phyloP scores from a whole-genome alignment of 75 land plant species.

The Sequoiadendron giganteum region DNA sequence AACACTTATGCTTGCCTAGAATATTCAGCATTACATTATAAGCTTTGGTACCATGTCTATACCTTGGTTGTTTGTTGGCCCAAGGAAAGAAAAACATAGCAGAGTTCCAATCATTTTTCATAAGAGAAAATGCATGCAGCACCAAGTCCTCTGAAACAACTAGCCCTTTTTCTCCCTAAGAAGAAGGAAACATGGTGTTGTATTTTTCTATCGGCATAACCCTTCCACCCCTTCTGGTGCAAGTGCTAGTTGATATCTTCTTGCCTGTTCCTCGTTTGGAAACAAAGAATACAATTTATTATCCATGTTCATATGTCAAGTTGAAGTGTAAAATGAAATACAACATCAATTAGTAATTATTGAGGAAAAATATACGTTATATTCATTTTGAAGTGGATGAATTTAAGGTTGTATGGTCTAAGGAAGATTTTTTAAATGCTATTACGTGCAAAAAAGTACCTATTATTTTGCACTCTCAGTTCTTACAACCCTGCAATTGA shows the following conservation, averaged over 20 bases:
- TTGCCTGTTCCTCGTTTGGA: background rate
- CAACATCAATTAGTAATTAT: background rate
- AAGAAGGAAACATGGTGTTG: too few species aligned
- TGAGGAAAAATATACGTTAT: background rate
- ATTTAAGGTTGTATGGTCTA: background rate
- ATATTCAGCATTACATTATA: slow-evolving; percentile 52
- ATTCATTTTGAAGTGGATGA: background rate
- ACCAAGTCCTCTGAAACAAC: slow-evolving; percentile 16
- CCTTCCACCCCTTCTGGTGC: too few species aligned
- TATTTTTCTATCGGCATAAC: too few species aligned
- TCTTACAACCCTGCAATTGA: background rate
- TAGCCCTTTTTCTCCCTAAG: too few species aligned
- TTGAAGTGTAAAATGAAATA: background rate
- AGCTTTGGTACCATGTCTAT: slow-evolving; percentile 24
- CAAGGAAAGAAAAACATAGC: slow-evolving; percentile 49
- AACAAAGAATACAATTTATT: background rate
- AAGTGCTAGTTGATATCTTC: background rate
- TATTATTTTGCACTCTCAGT: background rate
- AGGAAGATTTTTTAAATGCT: background rate
- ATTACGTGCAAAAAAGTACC: background rate
- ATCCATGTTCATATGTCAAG: background rate
- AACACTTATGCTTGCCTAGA: background rate
- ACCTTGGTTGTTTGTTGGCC: slow-evolving; percentile 16
- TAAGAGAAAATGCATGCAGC: slow-evolving; percentile 27
- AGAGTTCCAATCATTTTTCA: slow-evolving; percentile 42